phyloP scores from a whole-genome alignment of 345 rosid species.

The Firmiana major region DNA sequence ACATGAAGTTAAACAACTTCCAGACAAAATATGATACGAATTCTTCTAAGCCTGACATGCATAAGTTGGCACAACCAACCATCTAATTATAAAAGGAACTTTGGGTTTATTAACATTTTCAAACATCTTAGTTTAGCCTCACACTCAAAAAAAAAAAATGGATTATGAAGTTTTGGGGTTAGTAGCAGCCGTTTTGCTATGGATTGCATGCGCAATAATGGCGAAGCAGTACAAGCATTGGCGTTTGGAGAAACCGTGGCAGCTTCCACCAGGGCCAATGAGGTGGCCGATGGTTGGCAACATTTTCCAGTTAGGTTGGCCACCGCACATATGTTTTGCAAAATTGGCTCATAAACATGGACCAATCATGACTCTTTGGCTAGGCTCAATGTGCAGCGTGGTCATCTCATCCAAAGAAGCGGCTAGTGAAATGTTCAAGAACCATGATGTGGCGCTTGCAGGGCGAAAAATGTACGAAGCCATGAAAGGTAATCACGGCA shows the following conservation, averaged over 20 bases:
- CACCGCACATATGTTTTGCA: not conserved
- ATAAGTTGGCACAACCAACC: not conserved
- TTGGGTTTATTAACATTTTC: not conserved
- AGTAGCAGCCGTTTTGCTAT: not conserved
- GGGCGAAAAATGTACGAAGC: slow-evolving; percentile 79
- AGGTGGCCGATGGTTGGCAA: not conserved
- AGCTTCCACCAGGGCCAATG: not conserved
- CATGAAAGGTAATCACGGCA: slow-evolving; percentile 54
- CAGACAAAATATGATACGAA: not conserved
- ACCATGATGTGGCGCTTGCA: slow-evolving; percentile 58
- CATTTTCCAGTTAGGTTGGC: not conserved
- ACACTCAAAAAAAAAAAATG: not conserved
- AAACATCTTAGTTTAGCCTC: not conserved
- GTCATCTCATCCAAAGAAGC: slow-evolving; percentile 39
- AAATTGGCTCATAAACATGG: not conserved
- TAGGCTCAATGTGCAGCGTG: not conserved
- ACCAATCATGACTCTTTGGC: slow-evolving; percentile 62
- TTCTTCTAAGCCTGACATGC: not conserved
- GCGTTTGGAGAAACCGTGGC: not conserved
- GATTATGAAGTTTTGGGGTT: not conserved
- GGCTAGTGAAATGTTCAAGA: slow-evolving; percentile 70
- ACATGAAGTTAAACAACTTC: not conserved
- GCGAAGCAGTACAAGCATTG: not conserved
- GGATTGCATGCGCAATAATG: not conserved
- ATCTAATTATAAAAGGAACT: not conserved